phyloP scores from a whole-genome alignment of 768 basidiomycete genomes.

The Porphyrellus cyaneotinctus region DNA sequence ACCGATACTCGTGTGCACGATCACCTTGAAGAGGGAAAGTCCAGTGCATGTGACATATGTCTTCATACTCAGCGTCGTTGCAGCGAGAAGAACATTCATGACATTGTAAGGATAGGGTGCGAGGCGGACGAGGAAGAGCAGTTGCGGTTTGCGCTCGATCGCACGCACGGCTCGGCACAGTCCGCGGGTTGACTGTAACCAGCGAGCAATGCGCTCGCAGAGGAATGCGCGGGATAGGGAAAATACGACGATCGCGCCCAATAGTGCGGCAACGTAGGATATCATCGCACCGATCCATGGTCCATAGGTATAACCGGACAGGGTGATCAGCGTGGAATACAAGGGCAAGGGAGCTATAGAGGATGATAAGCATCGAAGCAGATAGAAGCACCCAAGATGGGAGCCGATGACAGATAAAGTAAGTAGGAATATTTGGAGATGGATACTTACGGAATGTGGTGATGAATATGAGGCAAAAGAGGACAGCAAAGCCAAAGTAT shows the following conservation, averaged over 20 bases:
- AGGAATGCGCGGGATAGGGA: constrained; percentile 70
- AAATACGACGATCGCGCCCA: constrained; percentile 83
- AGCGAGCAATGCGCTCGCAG: constrained; percentile 64
- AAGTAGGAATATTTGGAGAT: constrained; percentile 11
- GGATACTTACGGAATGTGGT: constrained; percentile 77
- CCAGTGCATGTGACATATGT: constrained; percentile 81
- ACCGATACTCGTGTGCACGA: constrained; percentile 87
- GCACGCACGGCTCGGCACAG: constrained; percentile 81
- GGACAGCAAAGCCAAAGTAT: constrained; percentile 69
- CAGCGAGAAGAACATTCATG: constrained; percentile 91
- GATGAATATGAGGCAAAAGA: constrained; percentile 80
- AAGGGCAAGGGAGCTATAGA: constrained; percentile 77
- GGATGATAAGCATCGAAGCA: constrained; percentile 9
- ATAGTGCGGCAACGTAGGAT: constrained; percentile 82
- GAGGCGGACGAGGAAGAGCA: constrained; percentile 87
- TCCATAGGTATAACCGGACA: constrained; percentile 90
- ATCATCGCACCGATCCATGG: constrained; percentile 80
- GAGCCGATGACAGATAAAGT: constrained; percentile 3
- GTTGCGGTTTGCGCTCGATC: constrained; percentile 80
- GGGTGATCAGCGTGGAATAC: constrained; percentile 88
- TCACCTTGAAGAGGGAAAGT: constrained; percentile 82
- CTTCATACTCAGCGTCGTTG: constrained; percentile 70
- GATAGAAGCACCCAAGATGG: constrained; percentile 4
- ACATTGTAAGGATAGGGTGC: constrained; percentile 94
- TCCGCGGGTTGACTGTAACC: constrained; percentile 65